phyloP scores from a whole-genome alignment of 495 filamentous ascomycete genomes.

The Aspergillus coremiiformis region DNA sequence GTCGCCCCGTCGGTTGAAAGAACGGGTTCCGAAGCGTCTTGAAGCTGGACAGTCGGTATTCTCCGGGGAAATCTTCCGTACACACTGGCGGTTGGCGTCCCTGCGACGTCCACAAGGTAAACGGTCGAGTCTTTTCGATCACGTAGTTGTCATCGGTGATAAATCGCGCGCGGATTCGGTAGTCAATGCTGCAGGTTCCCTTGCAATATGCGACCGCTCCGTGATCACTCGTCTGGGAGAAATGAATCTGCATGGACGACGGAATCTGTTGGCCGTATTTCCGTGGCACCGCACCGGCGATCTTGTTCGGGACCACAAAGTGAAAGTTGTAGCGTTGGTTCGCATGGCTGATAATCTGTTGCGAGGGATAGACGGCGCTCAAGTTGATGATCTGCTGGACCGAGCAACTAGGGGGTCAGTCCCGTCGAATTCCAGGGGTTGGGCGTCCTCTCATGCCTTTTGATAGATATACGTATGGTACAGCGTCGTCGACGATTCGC shows the following conservation, averaged over 20 bases:
- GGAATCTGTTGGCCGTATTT: background rate
- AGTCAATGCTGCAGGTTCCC: background rate
- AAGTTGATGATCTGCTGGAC: background rate
- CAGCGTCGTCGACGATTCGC: background rate
- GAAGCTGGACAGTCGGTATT: background rate
- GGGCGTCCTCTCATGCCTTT: background rate
- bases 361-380: background rate
- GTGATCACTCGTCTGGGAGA: background rate
- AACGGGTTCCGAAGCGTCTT: background rate
- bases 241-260: background rate
- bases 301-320: background rate
- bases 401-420: background rate
- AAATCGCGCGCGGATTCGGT: background rate
- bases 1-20: background rate
- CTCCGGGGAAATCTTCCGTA: background rate
- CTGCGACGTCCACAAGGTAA: background rate
- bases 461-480: background rate
- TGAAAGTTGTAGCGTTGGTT: background rate
- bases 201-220: background rate
- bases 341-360: background rate
- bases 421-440: background rate
- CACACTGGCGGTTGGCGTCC: background rate
- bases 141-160: background rate
- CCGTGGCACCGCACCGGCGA: background rate
- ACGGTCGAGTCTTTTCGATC: background rate